These are phyloP conservation scores for Astrocystis sublimbata DNA, from an alignment of 495 filamentous ascomycete species.

Conservation along the genomic window DNA sequence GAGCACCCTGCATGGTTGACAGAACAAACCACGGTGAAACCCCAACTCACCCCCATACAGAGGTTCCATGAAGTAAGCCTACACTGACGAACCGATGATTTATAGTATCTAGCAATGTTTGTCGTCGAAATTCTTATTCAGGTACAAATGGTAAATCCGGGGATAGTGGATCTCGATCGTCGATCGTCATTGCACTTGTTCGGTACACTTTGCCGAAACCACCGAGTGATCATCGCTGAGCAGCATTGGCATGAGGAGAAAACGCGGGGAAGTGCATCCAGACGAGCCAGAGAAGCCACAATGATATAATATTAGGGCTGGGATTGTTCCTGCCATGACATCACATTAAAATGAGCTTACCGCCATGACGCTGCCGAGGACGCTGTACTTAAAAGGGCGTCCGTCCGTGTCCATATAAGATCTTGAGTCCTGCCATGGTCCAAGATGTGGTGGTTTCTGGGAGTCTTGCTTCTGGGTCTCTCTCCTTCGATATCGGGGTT, in stretches of 20 bases:
- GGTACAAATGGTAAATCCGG: background rate
- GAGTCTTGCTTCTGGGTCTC: background rate
- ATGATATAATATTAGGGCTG: background rate
- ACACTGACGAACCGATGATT: too few relatives aligned
- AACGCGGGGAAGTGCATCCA: slow-evolving; percentile 8
- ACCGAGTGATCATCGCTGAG: background rate
- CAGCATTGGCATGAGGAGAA: slow-evolving; percentile 13
- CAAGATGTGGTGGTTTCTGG: slow-evolving; percentile 2
- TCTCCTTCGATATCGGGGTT: slow-evolving; percentile 6
- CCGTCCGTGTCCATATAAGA: too few relatives aligned
- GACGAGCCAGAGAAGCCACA: background rate
- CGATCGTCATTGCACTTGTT: background rate
- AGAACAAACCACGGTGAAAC: background rate
- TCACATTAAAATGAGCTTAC: background rate
- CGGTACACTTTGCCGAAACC: background rate
- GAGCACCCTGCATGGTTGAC: background rate
- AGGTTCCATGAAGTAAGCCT: too few relatives aligned
- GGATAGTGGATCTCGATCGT: slow-evolving; percentile 1
- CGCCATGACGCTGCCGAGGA: too few relatives aligned
- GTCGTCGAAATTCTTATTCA: background rate
- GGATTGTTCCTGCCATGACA: background rate
- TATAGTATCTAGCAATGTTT: background rate
- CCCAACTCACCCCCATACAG: background rate
- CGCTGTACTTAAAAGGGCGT: too few relatives aligned
- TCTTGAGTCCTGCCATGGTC: too few relatives aligned